phyloP scores from a whole-genome alignment of 2,329 filamentous ascomycete species.

The Hymenoscyphus repandus region DNA sequence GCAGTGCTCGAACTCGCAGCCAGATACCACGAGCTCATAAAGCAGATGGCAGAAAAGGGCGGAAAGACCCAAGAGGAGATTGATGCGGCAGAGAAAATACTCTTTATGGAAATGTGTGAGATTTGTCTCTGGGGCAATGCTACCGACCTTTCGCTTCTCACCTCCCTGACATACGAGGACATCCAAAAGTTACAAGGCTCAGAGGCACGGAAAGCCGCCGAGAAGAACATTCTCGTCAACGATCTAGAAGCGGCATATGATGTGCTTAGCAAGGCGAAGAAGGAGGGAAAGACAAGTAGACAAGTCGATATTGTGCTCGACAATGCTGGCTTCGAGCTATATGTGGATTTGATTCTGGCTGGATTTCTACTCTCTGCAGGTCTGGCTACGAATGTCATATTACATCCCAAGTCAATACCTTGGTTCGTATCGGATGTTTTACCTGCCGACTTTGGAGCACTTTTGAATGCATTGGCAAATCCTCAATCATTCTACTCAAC shows the following conservation, averaged over 20 bases:
- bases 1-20: slow-evolving; percentile 77
- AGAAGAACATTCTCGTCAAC: slow-evolving; percentile 90
- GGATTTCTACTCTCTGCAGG: slow-evolving; percentile 82
- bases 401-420: slow-evolving; percentile 91
- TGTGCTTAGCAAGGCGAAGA: slow-evolving; percentile 59
- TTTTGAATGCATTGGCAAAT: slow-evolving; percentile 73
- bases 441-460: slow-evolving; percentile 75
- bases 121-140: slow-evolving; percentile 98
- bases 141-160: slow-evolving; percentile 86
- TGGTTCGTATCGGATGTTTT: slow-evolving; percentile 98
- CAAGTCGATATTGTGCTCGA: slow-evolving; percentile 93
- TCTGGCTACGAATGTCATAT: slow-evolving; percentile 78
- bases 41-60: slow-evolving; percentile 54
- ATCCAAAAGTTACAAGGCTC: slow-evolving; percentile 94
- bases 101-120: slow-evolving; percentile 92
- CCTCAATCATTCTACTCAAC: slow-evolving; percentile 76
- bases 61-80: slow-evolving; percentile 18
- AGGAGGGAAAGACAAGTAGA: slow-evolving; percentile 59
- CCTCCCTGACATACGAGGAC: slow-evolving; percentile 86
- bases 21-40: slow-evolving; percentile 70
- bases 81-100: slow-evolving; percentile 64
- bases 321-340: slow-evolving; percentile 96
- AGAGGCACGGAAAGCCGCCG: slow-evolving; percentile 75
- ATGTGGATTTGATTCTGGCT: slow-evolving; percentile 87
- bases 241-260: slow-evolving; percentile 71